Percentiles rank a stretch among this genome's conserved stretches.
Evolutionary conservation across 768 basidiomycete genomes (phyloP).

Genomic region (Podaxis rugospora): DNA sequence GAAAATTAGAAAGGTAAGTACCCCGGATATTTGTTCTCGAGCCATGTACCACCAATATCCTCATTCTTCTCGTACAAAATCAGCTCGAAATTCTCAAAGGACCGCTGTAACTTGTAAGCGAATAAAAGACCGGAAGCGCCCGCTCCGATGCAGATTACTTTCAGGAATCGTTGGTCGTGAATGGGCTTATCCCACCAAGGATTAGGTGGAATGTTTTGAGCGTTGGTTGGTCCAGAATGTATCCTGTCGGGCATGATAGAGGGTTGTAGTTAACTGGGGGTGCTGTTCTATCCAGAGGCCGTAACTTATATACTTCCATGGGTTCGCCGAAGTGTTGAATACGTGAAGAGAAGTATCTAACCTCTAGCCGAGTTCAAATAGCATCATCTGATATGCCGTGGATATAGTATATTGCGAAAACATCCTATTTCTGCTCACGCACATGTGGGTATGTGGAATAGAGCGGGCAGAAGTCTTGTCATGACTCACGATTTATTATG

Average conservation of each 20-base stretch:
- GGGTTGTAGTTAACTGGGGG: neutral
- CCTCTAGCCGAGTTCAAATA: neutral
- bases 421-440: neutral
- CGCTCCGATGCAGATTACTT: constrained; percentile 28
- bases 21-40: constrained; percentile 24
- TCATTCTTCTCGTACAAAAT: constrained; percentile 30
- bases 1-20: neutral
- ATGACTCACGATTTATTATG: too few relatives aligned
- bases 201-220: neutral
- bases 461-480: too few relatives aligned
- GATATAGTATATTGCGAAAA: neutral
- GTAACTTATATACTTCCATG: neutral
- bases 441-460: too few relatives aligned
- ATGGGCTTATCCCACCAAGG: constrained; percentile 18
- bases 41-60: constrained; percentile 28
- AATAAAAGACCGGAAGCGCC: constrained; percentile 30
- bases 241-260: neutral
- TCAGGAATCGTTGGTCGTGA: constrained; percentile 24
- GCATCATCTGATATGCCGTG: neutral
- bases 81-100: constrained; percentile 28
- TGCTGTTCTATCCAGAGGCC: neutral
- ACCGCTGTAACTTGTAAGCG: constrained; percentile 31
- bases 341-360: too few relatives aligned
- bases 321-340: neutral
- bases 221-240: neutral